Percentiles rank a stretch among this genome's conserved stretches.
Evolutionary conservation across 108 stramenopile species (phyloP).

Genomic region (Fistulifera pelliculosa): DNA sequence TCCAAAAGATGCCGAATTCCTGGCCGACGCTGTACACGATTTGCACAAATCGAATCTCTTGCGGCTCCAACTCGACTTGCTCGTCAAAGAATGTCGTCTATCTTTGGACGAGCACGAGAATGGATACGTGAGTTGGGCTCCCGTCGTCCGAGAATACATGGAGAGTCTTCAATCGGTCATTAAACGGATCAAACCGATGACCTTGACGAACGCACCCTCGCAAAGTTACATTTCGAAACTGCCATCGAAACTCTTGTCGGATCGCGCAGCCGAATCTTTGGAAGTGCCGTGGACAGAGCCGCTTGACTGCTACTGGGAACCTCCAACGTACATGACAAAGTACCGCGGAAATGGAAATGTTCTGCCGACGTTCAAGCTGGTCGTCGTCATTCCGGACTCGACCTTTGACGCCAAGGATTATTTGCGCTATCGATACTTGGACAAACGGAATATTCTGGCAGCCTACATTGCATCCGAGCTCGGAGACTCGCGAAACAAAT

Average conservation of each 20-base stretch:
- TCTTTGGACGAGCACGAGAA: conserved; percentile 8
- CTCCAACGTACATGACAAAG: conserved; percentile 27
- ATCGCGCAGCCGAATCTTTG: no score
- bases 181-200: background rate
- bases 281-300: no score
- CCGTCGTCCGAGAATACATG: conserved; percentile 37
- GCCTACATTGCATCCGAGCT: conserved; percentile 10
- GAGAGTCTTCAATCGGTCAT: background rate
- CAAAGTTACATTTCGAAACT: background rate
- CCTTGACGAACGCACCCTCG: background rate
- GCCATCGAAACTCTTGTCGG: background rate
- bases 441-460: no score
- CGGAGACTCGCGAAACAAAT: conserved; percentile 28
- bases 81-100: conserved; percentile 53
- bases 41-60: conserved; percentile 64
- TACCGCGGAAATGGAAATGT: conserved; percentile 59
- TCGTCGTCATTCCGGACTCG: conserved; percentile 35
- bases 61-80: conserved; percentile 52
- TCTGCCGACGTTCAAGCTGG: conserved; percentile 59
- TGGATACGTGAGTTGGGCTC: conserved; percentile 29
- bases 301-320: conserved; percentile 6
- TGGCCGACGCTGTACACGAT: conserved; percentile 28
- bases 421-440: conserved; percentile 61
- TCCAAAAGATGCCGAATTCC: conserved; percentile 27
- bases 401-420: conserved; percentile 65